These are phyloP conservation scores for Naumovozyma castellii DNA, from an alignment of 805 yeast species.

Conservation along the genomic window DNA sequence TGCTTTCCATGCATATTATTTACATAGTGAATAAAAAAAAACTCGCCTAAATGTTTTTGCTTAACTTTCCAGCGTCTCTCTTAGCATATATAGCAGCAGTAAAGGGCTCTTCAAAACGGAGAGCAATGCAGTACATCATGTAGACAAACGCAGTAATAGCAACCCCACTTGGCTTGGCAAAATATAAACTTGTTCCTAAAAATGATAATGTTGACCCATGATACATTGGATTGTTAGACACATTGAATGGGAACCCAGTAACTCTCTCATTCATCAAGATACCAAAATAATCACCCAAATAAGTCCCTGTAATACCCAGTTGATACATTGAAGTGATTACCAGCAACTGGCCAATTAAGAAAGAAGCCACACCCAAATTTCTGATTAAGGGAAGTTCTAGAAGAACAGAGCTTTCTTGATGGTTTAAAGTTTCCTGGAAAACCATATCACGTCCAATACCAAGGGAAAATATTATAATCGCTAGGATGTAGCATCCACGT, in stretches of 20 bases:
- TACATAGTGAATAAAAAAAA: not conserved
- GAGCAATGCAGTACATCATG: slow-evolving; percentile 74
- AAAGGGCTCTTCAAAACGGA: slow-evolving; percentile 90
- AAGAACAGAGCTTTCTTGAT: slow-evolving; percentile 53
- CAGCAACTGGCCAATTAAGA: slow-evolving; percentile 66
- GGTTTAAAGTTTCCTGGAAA: slow-evolving; percentile 58
- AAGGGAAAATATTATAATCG: slow-evolving; percentile 70
- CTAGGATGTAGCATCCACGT: slow-evolving; percentile 77
- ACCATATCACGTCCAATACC: slow-evolving; percentile 77
- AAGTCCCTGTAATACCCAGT: slow-evolving; percentile 92
- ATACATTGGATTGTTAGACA: slow-evolving; percentile 92
- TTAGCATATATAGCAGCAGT: slow-evolving; percentile 85
- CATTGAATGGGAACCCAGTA: slow-evolving; percentile 86
- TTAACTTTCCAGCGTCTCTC: slow-evolving; percentile 32
- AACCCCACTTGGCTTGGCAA: slow-evolving; percentile 85
- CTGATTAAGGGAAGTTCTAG: slow-evolving; percentile 34
- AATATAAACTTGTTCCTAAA: slow-evolving; percentile 81
- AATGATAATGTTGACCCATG: slow-evolving; percentile 85
- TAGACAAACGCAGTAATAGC: slow-evolving; percentile 63
- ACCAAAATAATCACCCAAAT: slow-evolving; percentile 94
- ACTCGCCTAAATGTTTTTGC: not conserved
- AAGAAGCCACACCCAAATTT: slow-evolving; percentile 44
- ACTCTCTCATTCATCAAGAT: slow-evolving; percentile 86
- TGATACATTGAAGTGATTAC: slow-evolving; percentile 84
- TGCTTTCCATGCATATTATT: too few relatives aligned